Percentiles rank a stretch among this genome's conserved stretches.
Conservation (phyloP, 2,329 filamentous ascomycete species). For the Botryotinia globosa region DNA sequence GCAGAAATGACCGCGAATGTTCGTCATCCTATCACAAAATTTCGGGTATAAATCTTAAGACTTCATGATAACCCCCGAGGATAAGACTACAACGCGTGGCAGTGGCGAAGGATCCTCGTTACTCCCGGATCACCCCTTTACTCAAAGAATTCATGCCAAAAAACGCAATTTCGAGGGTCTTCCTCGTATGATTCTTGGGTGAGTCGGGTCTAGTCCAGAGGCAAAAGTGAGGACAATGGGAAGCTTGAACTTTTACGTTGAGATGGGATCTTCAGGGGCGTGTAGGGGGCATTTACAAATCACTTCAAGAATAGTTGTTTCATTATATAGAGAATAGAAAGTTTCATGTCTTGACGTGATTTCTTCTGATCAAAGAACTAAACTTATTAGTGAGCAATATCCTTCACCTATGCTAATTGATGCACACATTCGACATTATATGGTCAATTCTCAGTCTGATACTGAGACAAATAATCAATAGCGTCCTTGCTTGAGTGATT, state of each 20-base stretch:
- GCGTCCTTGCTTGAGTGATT: neutral
- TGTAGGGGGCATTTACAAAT: neutral
- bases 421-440: neutral
- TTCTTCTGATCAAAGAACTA: neutral
- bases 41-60: neutral
- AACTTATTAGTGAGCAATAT: neutral
- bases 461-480: neutral
- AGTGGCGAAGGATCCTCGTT: neutral
- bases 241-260: neutral
- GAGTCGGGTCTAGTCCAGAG: neutral
- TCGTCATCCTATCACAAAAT: neutral
- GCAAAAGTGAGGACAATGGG: neutral
- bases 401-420: neutral
- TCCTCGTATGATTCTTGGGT: too few species aligned
- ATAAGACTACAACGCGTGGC: neutral
- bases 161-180: neutral
- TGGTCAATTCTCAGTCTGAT: neutral
- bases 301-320: neutral
- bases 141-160: too few species aligned
- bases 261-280: fast-evolving
- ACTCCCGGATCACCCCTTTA: neutral
- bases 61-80: neutral
- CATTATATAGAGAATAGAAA: neutral
- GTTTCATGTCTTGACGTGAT: neutral
- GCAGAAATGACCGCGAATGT: neutral